Percentiles rank a stretch among this genome's conserved stretches.
phyloP scores from a whole-genome alignment of 257 asterid species.

The Solanum dulcamara region DNA sequence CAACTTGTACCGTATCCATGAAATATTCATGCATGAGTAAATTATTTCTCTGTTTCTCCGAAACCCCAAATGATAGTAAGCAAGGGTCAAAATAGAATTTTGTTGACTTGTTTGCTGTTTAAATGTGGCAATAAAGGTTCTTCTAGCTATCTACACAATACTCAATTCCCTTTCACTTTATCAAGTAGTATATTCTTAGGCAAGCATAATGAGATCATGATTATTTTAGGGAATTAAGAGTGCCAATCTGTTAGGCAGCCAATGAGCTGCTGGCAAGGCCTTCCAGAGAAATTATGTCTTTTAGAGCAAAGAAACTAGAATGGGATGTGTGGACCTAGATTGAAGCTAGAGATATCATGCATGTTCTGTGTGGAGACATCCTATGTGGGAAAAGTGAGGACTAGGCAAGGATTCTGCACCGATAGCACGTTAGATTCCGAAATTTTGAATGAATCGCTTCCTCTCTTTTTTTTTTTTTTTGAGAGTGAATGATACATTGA shows the following conservation, averaged over 20 bases:
- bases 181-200: neutral
- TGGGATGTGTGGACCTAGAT: neutral
- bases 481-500: neutral
- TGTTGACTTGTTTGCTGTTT: neutral
- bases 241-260: too few species aligned
- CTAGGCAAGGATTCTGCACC: neutral
- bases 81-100: neutral
- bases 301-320: neutral
- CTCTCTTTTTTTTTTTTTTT: too few species aligned
- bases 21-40: neutral
- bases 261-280: too few species aligned
- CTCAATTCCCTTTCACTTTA: neutral
- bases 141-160: neutral
- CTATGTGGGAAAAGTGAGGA: neutral
- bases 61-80: neutral
- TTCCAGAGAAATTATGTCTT: too few species aligned
- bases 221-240: too few species aligned
- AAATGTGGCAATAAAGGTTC: neutral
- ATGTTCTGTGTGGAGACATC: neutral
- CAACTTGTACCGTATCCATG: neutral
- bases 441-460: neutral
- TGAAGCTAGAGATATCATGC: neutral
- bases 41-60: neutral
- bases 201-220: too few species aligned
- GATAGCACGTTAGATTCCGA: neutral